These are phyloP conservation scores for Trichomonas tenax DNA, from an alignment of 208 protist species.

Conservation along the genomic window DNA sequence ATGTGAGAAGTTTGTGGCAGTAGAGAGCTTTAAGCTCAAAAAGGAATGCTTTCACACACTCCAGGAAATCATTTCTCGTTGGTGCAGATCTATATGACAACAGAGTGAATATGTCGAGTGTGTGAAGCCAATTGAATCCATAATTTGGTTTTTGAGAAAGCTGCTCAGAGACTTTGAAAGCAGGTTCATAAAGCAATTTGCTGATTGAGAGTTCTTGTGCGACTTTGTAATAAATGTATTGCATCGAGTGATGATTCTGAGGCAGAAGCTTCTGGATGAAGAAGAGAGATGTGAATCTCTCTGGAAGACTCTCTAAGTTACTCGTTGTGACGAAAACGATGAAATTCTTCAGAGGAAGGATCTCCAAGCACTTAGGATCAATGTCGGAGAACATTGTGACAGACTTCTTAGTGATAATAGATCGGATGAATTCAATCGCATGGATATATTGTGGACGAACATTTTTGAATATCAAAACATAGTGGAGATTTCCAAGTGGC, in stretches of 20 bases:
- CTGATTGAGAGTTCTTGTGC: neutral
- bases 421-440: slow-evolving; percentile 8
- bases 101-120: neutral
- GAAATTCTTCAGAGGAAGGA: neutral
- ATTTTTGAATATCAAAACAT: neutral
- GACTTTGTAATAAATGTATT: neutral
- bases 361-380: neutral
- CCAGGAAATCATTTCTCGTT: neutral
- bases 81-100: neutral
- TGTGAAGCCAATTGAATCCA: neutral
- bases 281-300: neutral
- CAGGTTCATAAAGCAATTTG: neutral
- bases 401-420: neutral
- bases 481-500: neutral
- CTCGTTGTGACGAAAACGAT: neutral
- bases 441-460: neutral
- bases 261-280: neutral
- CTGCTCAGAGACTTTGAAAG: neutral
- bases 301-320: neutral
- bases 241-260: neutral
- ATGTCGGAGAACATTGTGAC: neutral
- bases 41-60: neutral
- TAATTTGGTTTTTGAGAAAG: neutral
- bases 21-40: neutral
- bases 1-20: neutral